Evolutionary conservation across 805 yeast genomes (phyloP).

Genomic region (Lipomyces lipofer): DNA sequence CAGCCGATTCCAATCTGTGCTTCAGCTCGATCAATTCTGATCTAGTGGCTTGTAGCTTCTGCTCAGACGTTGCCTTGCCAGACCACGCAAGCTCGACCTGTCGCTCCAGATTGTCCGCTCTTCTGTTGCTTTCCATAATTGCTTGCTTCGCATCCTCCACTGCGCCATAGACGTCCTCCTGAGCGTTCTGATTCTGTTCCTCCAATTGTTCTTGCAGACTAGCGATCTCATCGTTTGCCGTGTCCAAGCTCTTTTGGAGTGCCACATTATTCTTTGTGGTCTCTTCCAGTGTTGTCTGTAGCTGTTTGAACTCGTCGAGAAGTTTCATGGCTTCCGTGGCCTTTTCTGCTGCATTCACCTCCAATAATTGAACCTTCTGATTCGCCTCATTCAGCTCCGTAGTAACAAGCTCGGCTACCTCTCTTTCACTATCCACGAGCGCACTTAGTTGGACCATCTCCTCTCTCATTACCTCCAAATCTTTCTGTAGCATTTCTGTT

Average conservation of each 20-base stretch:
- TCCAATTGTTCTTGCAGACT: neutral
- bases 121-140: conserved; percentile 13
- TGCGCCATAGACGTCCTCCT: conserved; percentile 4
- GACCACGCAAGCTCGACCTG: conserved; percentile 16
- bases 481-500: no score
- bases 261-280: neutral
- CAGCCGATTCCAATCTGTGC: conserved; percentile 16
- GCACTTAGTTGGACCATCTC: neutral
- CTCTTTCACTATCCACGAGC: neutral
- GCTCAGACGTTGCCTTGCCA: conserved; percentile 8
- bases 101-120: conserved; percentile 10
- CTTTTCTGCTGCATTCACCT: neutral
- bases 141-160: conserved; percentile 19
- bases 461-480: neutral
- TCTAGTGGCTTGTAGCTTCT: conserved; percentile 7
- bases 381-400: conserved; percentile 21
- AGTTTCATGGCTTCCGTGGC: neutral
- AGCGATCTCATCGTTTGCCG: neutral
- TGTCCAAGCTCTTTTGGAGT: neutral
- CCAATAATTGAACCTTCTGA: neutral
- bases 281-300: conserved; percentile 26
- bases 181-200: neutral
- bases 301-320: conserved; percentile 10
- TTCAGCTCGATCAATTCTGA: conserved; percentile 13
- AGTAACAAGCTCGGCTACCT: neutral